These are phyloP conservation scores for Alternaria conjuncta DNA, from an alignment of 2,329 filamentous ascomycete species.

Conservation along the genomic window DNA sequence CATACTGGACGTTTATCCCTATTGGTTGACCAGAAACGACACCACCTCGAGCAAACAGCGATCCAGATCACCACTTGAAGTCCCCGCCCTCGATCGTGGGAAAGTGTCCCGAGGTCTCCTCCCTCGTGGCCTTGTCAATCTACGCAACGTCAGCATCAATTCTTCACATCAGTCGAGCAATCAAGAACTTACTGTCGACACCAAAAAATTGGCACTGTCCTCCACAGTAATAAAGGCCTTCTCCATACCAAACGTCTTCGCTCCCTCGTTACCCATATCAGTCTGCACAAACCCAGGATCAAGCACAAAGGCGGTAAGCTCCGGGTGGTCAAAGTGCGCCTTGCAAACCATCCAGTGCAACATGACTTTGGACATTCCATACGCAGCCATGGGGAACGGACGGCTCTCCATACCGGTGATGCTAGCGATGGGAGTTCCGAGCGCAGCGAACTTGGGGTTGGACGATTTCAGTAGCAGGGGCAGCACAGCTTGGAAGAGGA, in stretches of 20 bases:
- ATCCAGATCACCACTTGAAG: background rate
- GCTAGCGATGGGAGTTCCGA: background rate
- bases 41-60: background rate
- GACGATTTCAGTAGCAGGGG: background rate
- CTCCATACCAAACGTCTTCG: background rate
- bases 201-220: background rate
- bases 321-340: background rate
- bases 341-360: background rate
- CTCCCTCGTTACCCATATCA: background rate
- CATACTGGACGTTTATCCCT: background rate
- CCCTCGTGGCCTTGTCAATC: background rate
- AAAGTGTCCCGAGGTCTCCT: background rate
- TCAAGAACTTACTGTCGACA: background rate
- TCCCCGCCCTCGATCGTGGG: background rate
- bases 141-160: background rate
- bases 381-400: background rate
- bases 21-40: accelerated
- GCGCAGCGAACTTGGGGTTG: background rate
- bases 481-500: background rate
- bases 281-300: background rate
- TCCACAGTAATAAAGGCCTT: background rate
- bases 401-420: background rate
- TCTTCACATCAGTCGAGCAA: background rate
- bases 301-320: background rate
- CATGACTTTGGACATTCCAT: background rate